Evolutionary conservation across 805 yeast species (phyloP), one percentile per base, ranked within the genome.

Genomic region (Isabelozyma rhagii): DNA sequence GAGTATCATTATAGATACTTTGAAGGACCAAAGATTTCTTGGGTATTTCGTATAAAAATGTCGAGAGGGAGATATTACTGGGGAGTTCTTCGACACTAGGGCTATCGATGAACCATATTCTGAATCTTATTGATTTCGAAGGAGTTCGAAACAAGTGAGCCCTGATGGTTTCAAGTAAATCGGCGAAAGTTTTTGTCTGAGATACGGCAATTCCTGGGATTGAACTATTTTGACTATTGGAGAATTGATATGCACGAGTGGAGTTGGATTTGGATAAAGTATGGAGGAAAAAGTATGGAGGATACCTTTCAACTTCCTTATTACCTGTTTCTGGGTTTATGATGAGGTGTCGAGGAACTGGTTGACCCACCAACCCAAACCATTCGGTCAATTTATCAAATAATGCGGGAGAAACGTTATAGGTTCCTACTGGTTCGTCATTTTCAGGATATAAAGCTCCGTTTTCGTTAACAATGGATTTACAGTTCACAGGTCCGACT

Each of bases 291-390:
- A 74, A 72, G 13, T 52, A 54, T 3, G 75, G 74, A 7, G 77
- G 77, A 49, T 53, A 61, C 28, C 69, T 54, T 55, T 74, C 78
- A 44, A 73, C 58, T 15, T 56, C 64, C 27, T 52, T 55, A 9
- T 52, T 49, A n/a, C 69, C 72, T 2, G 66, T 59, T 14, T 55
- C 56, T 3, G 54, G 53, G 47, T 67, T 63, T 3, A 56, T 43
- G 5, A 66, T 50, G 4, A 72, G 47, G 18, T 61, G 60, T 45
- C 78, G 62, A 5, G 66, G 51, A 8, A 72, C 67, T 1, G 76
- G 73, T 7, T 52, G 61, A 0, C 75, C 74, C 1, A 64, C 59
- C 18, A 79, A 46, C 0, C 87, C 87, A 61, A 83, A 84, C 84
- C 86, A 80, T 31, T 71, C 68, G 1, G 61, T 63, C 8, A 85